Evolutionary conservation across 2,329 filamentous ascomycete genomes (phyloP).

Genomic region (Fusarium sublunatum): DNA sequence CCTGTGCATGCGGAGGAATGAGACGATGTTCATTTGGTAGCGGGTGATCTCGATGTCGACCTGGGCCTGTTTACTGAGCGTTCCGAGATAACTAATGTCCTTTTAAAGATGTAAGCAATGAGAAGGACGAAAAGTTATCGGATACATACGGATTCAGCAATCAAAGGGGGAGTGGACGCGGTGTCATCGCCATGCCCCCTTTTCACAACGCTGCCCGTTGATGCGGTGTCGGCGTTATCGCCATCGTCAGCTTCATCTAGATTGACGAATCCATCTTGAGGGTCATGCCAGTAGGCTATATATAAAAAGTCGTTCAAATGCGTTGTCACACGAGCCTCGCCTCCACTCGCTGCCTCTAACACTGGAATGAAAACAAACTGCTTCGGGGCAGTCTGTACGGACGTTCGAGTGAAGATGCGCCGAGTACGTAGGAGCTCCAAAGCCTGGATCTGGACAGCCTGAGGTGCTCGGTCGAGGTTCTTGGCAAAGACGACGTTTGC

Average conservation of each 20-base stretch:
- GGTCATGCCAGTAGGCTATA: conserved; percentile 86
- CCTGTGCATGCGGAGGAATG: conserved; percentile 88
- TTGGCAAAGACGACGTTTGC: conserved; percentile 86
- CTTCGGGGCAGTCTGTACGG: conserved; percentile 78
- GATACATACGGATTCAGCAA: conserved; percentile 57
- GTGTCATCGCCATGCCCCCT: conserved; percentile 42
- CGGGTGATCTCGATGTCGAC: conserved; percentile 81
- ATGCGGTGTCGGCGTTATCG: conserved; percentile 50
- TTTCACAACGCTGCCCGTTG: conserved; percentile 61
- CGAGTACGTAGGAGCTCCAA: conserved; percentile 81
- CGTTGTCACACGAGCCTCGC: conserved; percentile 61
- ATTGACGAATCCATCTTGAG: conserved; percentile 77
- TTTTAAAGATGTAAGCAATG: conserved; percentile 45
- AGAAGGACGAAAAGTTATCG: background rate
- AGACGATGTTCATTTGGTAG: conserved; percentile 88
- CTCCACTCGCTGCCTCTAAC: conserved; percentile 62
- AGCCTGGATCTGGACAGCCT: conserved; percentile 83
- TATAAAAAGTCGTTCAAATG: conserved; percentile 86
- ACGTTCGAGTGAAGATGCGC: conserved; percentile 79
- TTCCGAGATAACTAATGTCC: conserved; percentile 70
- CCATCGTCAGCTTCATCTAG: conserved; percentile 69
- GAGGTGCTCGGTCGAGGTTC: conserved; percentile 79
- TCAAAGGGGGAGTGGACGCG: conserved; percentile 48
- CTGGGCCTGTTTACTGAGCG: conserved; percentile 67
- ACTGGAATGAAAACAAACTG: conserved; percentile 84